Evolutionary conservation across 192 early-diverging fungal species (phyloP), one percentile per base, ranked within the genome.

Genomic region (Coemansia sp.): DNA sequence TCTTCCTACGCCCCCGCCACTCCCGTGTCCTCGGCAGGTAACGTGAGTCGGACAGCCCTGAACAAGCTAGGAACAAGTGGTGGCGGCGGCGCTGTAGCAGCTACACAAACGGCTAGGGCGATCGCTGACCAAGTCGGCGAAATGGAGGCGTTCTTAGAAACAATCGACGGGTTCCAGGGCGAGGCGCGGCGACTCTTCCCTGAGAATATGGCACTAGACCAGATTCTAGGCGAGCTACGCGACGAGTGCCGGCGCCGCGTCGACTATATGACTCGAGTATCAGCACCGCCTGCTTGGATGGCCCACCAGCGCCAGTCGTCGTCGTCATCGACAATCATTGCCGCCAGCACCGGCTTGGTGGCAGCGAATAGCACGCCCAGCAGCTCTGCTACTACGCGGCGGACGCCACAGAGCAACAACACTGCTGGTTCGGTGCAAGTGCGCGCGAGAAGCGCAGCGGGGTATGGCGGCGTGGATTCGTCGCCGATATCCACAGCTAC

Each of bases 171-270:
- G 3, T 79, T 79, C 68, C 77, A 63, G 36, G 35, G 40, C 55
- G 77, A 73, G 67, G 64, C 71, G 9, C 67, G 57, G 45, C 59
- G 68, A 39, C 77, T 79, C 48, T 79, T 79, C 51, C 77, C 77
- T 3, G 77, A 79, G 59, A 73, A 79, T 58, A 61, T 57, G 51
- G 71, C 77, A 21, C 68, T 79, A 33, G 71, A 63, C 46, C 71
- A 66, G 62, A 79, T 79, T 24, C 71, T 79, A 9, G 56, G 46
- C 65, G 77, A 74, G 62, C 71, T 79, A 62, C 71, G 70, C 59
- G 71, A 73, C 62, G 77, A 79, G 64, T 79, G 77, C 64, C 67
- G 65, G 38, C 60, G 71, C 38, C 77, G 77, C 21, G 71, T 74
- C 11, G 68, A 74, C 48, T 79, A 79, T 51, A 79, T 79, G 62